phyloP scores from a whole-genome alignment of 2,329 filamentous ascomycete species.

The Scedosporium aurantiacum region DNA sequence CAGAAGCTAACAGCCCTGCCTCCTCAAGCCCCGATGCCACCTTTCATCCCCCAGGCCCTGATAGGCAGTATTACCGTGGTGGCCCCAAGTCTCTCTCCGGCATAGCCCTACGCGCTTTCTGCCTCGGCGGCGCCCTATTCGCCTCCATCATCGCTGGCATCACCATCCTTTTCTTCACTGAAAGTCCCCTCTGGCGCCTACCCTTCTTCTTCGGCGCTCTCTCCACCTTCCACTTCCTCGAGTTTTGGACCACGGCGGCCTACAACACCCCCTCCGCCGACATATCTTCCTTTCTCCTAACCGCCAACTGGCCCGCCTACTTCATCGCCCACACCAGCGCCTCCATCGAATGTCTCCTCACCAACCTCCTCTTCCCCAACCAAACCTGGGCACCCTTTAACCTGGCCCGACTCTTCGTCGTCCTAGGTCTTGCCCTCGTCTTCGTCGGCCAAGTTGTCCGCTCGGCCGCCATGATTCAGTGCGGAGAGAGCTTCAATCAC shows the following conservation, averaged over 20 bases:
- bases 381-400: conserved; percentile 24
- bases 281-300: conserved; percentile 70
- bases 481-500: conserved; percentile 87
- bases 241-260: conserved; percentile 81
- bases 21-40: background rate
- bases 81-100: conserved; percentile 46
- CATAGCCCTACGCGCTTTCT: conserved; percentile 47
- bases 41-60: background rate
- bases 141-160: conserved; percentile 20
- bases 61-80: conserved; percentile 28
- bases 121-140: conserved; percentile 35
- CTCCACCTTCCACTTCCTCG: conserved; percentile 83
- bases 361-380: conserved; percentile 42
- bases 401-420: conserved; percentile 22
- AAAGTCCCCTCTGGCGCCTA: conserved; percentile 46
- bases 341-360: conserved; percentile 58
- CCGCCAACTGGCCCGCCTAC: conserved; percentile 75
- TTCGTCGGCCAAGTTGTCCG: conserved; percentile 63
- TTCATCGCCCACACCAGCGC: conserved; percentile 71
- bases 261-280: conserved; percentile 69
- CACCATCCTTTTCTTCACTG: conserved; percentile 22
- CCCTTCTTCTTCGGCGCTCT: conserved; percentile 60
- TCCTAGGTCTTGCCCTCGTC: conserved; percentile 54
- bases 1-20: background rate
- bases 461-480: conserved; percentile 78